phyloP scores from a whole-genome alignment of 2,329 filamentous ascomycete genomes.

The Arthroderma sp. region DNA sequence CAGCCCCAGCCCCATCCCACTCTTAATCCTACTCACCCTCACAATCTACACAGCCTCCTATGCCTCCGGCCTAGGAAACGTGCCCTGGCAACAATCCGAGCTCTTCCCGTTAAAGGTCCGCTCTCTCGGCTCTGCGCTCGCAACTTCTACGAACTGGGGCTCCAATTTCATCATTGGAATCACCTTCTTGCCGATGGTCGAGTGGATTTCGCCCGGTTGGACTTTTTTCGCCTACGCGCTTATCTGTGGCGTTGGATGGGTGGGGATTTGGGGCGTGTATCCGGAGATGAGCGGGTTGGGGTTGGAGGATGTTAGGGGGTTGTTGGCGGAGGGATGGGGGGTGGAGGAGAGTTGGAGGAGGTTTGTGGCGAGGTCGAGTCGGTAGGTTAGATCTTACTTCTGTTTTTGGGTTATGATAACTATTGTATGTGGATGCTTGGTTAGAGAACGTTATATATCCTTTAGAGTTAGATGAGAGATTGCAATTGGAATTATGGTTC shows the following conservation, averaged over 20 bases:
- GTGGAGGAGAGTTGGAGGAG: constrained; percentile 37
- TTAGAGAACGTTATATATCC: too few relatives aligned
- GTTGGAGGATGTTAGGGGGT: constrained; percentile 62
- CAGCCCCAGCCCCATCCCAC: constrained; percentile 29
- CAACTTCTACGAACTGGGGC: constrained; percentile 71
- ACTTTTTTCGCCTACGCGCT: constrained; percentile 71
- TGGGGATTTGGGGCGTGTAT: constrained; percentile 59
- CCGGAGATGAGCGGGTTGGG: constrained; percentile 74
- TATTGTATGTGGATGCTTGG: too few relatives aligned
- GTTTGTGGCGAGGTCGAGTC: constrained; percentile 6
- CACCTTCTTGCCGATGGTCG: constrained; percentile 81
- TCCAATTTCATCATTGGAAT: constrained; percentile 76
- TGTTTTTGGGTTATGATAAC: background rate
- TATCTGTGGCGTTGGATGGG: constrained; percentile 55
- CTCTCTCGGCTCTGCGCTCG: constrained; percentile 47
- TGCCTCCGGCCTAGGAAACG: constrained; percentile 75
- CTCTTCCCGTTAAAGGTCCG: constrained; percentile 60
- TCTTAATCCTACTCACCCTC: constrained; percentile 59
- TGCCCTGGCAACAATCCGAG: constrained; percentile 94
- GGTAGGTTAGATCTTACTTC: background rate
- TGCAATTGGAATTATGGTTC: too few relatives aligned
- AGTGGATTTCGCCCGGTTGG: constrained; percentile 54
- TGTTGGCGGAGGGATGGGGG: constrained; percentile 63
- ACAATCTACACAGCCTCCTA: constrained; percentile 76
- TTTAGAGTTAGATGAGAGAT: too few relatives aligned